Base-by-base conservation (phyloP, 208 protist genomes). In the Trypanosoma theileri region DNA sequence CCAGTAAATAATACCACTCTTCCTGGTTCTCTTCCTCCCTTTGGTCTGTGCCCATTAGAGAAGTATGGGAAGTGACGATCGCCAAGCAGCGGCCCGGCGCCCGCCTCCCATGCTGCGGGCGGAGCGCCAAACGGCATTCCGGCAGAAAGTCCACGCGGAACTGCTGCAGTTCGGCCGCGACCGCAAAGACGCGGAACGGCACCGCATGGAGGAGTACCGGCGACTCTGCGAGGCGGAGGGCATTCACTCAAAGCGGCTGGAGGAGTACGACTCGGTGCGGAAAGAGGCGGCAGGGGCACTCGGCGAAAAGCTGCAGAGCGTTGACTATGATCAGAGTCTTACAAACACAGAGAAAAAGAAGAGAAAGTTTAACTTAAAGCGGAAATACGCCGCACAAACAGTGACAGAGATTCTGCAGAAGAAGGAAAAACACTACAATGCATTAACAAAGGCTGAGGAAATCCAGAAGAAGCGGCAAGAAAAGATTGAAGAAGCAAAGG, bases 141-240 rank as follows among this genome's bases (percentile, higher is more conserved):
- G 77, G 0, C 82, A 84, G 24, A 86, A 85, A 26, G 81, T 94
- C 8, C 82, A 88, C 24, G 78, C 85, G 50, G 71, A 77, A 0
- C 75, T 82, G 21, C 66, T 96, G 0, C 73, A 82, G 4, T 77
- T 91, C 19, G 88, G 88, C 0, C 78, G 86, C 10, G 79, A 86
- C 21, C 59, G 81, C 53, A 94, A 89, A 69, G 91, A 96, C 53
- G 81, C 71, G 19, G 88, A 96, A 76, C 73, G 86, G 1, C 80
- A 73, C 0, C 77, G 91, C 17, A 96, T 96, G 91, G 88, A 96
- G 81, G 88, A 86, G 41, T 96, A 94, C 70, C 88, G 91, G 16
- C 80, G 82, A 22, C 79, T 96, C 21, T 96, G 91, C 57, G 74
- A 84, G 41, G 75, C 83, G 19, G 88, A 96, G 66, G 91, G 91